Evolutionary conservation across 768 basidiomycete genomes (phyloP), one percentile per base, ranked within the genome.

Genomic region (Tulasnella sp.): DNA sequence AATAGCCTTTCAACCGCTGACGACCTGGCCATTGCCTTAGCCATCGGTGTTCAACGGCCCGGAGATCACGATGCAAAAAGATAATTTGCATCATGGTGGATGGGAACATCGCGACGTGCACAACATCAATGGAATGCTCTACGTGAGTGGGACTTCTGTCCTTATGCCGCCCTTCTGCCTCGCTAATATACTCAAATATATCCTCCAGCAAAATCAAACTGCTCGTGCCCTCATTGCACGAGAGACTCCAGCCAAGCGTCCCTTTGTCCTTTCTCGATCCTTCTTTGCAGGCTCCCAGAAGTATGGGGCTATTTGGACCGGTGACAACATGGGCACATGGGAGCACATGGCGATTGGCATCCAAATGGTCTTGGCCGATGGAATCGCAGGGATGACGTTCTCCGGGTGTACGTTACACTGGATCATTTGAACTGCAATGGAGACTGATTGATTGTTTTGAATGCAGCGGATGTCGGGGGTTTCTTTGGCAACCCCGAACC

Each of bases 41-140:
- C 96, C 96, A 1, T 86, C 94, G 10, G 84, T 99, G n/a, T 99
- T 99, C 76, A 95, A 97, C 65, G 96, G 95, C 0, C 96, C 96
- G 4, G 96, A 99, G 70, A 97, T 99, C 66, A 83, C 82, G 32
- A 81, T 86, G 78, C 82, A 80, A 2, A 80, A 80, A 64, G 85
- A 87, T 61, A 80, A 78, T 49, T 76, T 96, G 44, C 94, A 98
- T 68, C 75, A 91, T 66, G 90, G 87, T 29, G 92, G 91, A 24
- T 99, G 96, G 96, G 96, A 99, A 68, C 93, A 99, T 68, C 84
- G 96, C 50, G 96, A 98, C 68, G 73, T 99, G 1, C 96, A 99
- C 71, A 98, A 99, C 67, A 83, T 99, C 69, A 95, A 96, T 68
- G 96, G 96, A 48, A 92, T 97, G 91, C 81, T 96, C 55, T 78